Evolutionary conservation across 2,329 filamentous ascomycete species (phyloP).

Genomic region (Talaromyces verruculosus): DNA sequence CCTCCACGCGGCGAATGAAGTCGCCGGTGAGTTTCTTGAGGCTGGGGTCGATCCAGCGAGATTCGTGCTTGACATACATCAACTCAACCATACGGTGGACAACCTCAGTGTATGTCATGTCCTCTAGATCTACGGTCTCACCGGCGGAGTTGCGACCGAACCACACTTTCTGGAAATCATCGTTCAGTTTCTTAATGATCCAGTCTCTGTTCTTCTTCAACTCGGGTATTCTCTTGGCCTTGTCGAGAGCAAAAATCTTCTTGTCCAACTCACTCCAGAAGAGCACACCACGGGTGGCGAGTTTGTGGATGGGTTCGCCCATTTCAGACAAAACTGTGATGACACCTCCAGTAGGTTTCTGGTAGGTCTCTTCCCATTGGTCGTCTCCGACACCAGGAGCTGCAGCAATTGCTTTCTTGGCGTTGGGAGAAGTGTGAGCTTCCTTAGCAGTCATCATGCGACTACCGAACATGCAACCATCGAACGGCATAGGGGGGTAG

Average conservation of each 20-base stretch:
- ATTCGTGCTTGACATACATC: slow-evolving; percentile 87
- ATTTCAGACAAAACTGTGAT: slow-evolving; percentile 98
- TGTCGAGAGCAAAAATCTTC: slow-evolving; percentile 95
- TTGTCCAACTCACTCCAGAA: slow-evolving; percentile 99
- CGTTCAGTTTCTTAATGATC: slow-evolving; percentile 94
- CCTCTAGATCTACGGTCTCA: slow-evolving; percentile 81
- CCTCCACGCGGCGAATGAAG: slow-evolving; percentile 94
- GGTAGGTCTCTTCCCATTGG: slow-evolving; percentile 92
- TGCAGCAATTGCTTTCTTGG: slow-evolving; percentile 87
- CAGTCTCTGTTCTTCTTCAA: slow-evolving; percentile 84
- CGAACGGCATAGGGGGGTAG: slow-evolving; percentile 90
- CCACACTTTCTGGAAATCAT: slow-evolving; percentile 96
- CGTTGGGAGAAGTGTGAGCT: slow-evolving; percentile 79
- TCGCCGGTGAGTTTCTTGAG: slow-evolving; percentile 82
- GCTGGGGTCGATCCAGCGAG: slow-evolving; percentile 86
- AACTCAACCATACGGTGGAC: slow-evolving; percentile 83
- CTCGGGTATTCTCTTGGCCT: slow-evolving; percentile 85
- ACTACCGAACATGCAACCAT: slow-evolving; percentile 85
- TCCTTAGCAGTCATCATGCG: slow-evolving; percentile 96
- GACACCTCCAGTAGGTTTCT: slow-evolving; percentile 84
- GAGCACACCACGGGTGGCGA: slow-evolving; percentile 89
- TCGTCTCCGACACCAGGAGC: slow-evolving; percentile 77
- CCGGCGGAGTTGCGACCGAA: slow-evolving; percentile 83
- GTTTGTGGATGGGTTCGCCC: slow-evolving; percentile 99
- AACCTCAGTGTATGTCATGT: slow-evolving; percentile 93